phyloP scores from a whole-genome alignment of 164 flowering plant genomes.

The Magnolia changhungtana region DNA sequence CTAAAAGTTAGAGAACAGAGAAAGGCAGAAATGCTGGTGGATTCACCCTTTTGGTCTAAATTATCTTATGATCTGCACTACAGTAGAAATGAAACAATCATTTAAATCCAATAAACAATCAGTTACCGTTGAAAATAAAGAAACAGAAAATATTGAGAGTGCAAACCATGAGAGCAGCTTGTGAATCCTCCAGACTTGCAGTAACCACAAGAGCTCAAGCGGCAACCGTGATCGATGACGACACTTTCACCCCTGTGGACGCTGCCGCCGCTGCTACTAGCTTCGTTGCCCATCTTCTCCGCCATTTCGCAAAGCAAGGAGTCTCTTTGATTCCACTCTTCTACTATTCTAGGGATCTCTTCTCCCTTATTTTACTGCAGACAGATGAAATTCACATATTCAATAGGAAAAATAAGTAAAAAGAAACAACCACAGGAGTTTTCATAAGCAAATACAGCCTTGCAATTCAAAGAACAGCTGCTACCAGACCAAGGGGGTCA shows the following conservation, averaged over 20 bases:
- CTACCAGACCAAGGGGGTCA: too few relatives aligned
- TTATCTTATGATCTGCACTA: not conserved
- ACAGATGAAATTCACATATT: too few relatives aligned
- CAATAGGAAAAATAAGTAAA: too few relatives aligned
- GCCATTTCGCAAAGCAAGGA: too few relatives aligned
- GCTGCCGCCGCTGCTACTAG: constrained; percentile 50
- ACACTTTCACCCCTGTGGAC: constrained; percentile 43
- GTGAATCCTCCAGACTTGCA: constrained; percentile 58
- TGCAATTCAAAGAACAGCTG: too few relatives aligned
- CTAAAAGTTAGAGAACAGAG: too few relatives aligned
- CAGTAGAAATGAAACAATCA: not conserved
- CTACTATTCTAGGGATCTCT: too few relatives aligned
- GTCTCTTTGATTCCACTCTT: too few relatives aligned
- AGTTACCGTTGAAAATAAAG: too few relatives aligned
- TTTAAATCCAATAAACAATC: not conserved
- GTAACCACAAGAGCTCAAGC: constrained; percentile 67
- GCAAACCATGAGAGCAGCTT: constrained; percentile 64
- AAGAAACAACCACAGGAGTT: too few relatives aligned
- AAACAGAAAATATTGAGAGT: not conserved
- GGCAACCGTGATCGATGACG: constrained; percentile 52
- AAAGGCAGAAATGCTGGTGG: not conserved
- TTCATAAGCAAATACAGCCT: too few relatives aligned
- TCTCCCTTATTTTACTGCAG: too few relatives aligned
- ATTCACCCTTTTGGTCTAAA: not conserved
- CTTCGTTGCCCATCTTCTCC: constrained; percentile 21